phyloP scores from a whole-genome alignment of 129 eudicot genomes.

The Helianthus tuberosus region DNA sequence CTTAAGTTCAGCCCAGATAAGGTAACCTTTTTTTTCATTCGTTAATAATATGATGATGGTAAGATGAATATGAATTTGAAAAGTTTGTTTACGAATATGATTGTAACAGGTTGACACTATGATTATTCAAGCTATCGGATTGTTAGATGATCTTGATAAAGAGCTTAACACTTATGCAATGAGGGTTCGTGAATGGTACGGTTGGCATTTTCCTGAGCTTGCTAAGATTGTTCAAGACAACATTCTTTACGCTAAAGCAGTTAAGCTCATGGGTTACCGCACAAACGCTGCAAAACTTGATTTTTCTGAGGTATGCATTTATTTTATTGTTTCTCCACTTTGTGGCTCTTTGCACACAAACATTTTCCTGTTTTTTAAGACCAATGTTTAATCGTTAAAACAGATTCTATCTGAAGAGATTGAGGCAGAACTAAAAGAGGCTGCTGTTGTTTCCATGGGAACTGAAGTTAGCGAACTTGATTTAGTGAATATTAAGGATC shows the following conservation, averaged over 20 bases:
- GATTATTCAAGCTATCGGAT: slow-evolving; percentile 97
- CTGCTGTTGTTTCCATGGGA: slow-evolving; percentile 91
- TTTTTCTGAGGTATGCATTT: slow-evolving; percentile 79
- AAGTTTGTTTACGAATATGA: not conserved
- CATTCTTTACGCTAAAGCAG: slow-evolving; percentile 79
- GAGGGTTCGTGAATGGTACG: slow-evolving; percentile 99
- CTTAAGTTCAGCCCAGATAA: slow-evolving; percentile 95
- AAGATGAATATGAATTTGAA: not conserved
- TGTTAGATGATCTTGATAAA: slow-evolving; percentile 98
- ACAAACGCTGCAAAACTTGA: slow-evolving; percentile 88
- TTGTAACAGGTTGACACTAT: slow-evolving; percentile 83
- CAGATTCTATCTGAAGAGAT: slow-evolving; percentile 81
- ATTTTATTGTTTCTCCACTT: not conserved
- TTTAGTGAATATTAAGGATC: slow-evolving; percentile 72
- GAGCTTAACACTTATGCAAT: slow-evolving; percentile 96
- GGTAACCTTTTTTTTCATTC: slow-evolving; percentile 38
- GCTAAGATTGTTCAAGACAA: slow-evolving; percentile 87
- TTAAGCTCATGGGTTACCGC: slow-evolving; percentile 88
- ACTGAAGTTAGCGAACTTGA: slow-evolving; percentile 97
- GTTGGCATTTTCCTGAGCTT: slow-evolving; percentile 99
- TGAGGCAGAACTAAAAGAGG: slow-evolving; percentile 84
- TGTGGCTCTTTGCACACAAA: not conserved
- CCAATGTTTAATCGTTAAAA: not conserved
- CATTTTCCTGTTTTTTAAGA: not conserved
- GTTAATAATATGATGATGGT: not conserved